These are phyloP conservation scores for Aspergillus kassunensis DNA, from an alignment of 495 filamentous ascomycete species.

Conservation along the genomic window DNA sequence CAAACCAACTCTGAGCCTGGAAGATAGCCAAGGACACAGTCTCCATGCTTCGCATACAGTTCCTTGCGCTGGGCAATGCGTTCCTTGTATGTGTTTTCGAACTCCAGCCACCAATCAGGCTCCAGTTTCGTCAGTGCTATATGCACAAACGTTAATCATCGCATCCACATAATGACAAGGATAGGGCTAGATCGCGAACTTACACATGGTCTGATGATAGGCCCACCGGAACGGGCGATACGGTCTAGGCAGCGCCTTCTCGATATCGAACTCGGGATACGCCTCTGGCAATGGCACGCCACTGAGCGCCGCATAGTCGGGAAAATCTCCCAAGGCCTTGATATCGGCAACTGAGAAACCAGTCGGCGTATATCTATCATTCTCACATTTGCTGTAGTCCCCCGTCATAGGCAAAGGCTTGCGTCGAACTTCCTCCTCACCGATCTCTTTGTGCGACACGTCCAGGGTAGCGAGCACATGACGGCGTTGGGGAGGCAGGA, in stretches of 20 bases:
- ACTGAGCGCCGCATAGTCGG: slow-evolving; percentile 73
- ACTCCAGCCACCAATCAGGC: slow-evolving; percentile 86
- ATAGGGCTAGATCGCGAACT: slow-evolving; percentile 21
- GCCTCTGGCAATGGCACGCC: slow-evolving; percentile 72
- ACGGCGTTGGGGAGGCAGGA: slow-evolving; percentile 55
- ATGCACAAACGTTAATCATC: not conserved
- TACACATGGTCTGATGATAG: slow-evolving; percentile 96
- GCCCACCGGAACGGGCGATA: slow-evolving; percentile 82
- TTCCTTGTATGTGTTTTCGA: slow-evolving; percentile 69
- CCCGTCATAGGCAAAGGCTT: slow-evolving; percentile 41
- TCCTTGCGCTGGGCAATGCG: slow-evolving; percentile 69
- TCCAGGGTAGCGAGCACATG: slow-evolving; percentile 38
- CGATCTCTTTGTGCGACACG: slow-evolving; percentile 23
- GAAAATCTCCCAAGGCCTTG: slow-evolving; percentile 72
- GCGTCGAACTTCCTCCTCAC: slow-evolving; percentile 29
- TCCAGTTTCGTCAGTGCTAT: slow-evolving; percentile 77
- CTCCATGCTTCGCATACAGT: slow-evolving; percentile 62
- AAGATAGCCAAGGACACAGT: slow-evolving; percentile 60
- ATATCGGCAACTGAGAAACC: slow-evolving; percentile 67
- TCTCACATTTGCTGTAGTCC: slow-evolving; percentile 36
- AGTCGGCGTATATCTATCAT: slow-evolving; percentile 50
- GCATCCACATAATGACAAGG: not conserved
- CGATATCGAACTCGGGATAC: slow-evolving; percentile 61
- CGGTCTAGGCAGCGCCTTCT: slow-evolving; percentile 62
- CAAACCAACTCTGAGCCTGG: slow-evolving; percentile 79